Conservation (phyloP, 257 asterid species). For the Primulina huaijiensis region DNA sequence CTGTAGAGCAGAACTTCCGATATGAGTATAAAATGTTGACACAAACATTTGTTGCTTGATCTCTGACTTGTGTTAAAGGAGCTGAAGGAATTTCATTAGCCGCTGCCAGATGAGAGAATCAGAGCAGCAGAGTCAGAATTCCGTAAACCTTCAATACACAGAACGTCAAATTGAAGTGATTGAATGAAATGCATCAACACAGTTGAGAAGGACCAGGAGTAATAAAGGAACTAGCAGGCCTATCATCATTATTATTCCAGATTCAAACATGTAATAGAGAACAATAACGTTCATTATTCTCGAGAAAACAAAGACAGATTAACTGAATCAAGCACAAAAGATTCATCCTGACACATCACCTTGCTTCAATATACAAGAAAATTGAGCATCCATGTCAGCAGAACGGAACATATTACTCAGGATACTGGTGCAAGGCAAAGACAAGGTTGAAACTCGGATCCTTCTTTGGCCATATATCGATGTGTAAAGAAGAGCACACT, state of each 20-base stretch:
- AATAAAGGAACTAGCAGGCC: no score
- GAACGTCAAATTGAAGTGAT: slow-evolving; percentile 5
- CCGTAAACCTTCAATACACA: not conserved
- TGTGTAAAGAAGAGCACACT: slow-evolving; percentile 99
- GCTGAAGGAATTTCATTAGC: slow-evolving; percentile 81
- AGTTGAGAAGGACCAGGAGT: no score
- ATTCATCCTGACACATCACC: slow-evolving; percentile 41
- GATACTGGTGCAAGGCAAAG: slow-evolving; percentile 88
- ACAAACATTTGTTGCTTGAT: slow-evolving; percentile 83
- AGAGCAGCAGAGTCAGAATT: slow-evolving; percentile 26
- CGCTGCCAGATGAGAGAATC: slow-evolving; percentile 47
- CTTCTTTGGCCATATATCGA: slow-evolving; percentile 92
- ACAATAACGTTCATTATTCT: not conserved
- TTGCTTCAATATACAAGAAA: slow-evolving; percentile 81
- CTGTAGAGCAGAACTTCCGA: slow-evolving; percentile 95
- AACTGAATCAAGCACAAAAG: slow-evolving; percentile 16
- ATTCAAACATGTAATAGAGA: slow-evolving; percentile 13
- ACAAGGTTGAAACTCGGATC: slow-evolving; percentile 91
- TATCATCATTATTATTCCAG: slow-evolving; percentile 14
- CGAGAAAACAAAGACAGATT: not conserved
- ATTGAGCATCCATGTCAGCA: slow-evolving; percentile 95
- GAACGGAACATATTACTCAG: slow-evolving; percentile 92
- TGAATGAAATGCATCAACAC: not conserved
- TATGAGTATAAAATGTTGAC: slow-evolving; percentile 85
- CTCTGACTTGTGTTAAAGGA: slow-evolving; percentile 78